Conservation (phyloP, 2,329 filamentous ascomycete species). For the Xylaria sp. region DNA sequence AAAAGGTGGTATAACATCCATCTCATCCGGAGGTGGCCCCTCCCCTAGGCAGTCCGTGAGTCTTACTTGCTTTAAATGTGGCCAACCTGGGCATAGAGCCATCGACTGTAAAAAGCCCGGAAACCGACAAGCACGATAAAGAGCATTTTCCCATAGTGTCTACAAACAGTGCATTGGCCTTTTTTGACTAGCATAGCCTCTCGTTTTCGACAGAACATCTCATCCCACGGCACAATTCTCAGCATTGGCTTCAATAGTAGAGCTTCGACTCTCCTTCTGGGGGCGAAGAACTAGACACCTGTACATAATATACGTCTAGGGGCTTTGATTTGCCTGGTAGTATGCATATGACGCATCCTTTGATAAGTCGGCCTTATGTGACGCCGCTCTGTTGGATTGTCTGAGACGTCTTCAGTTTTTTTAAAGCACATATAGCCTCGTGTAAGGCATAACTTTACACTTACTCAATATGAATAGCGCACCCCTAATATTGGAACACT, state of each 20-base stretch:
- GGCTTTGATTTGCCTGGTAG: not conserved
- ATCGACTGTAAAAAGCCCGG: conserved; percentile 34
- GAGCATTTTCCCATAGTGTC: not conserved
- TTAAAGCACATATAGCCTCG: too few relatives aligned
- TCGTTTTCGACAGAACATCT: not conserved
- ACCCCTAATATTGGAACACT: too few relatives aligned
- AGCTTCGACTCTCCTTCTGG: not conserved
- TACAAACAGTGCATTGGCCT: conserved; percentile 1
- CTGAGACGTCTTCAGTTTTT: not conserved
- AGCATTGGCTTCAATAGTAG: not conserved
- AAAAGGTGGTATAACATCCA: conserved; percentile 55
- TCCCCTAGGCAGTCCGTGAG: conserved; percentile 37
- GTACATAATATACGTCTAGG: conserved; percentile 1
- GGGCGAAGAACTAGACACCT: not conserved
- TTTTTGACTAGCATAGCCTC: conserved; percentile 7
- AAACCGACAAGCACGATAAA: conserved; percentile 30
- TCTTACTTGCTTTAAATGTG: conserved; percentile 65
- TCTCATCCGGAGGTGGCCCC: conserved; percentile 57
- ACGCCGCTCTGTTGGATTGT: not conserved
- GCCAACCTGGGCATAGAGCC: conserved; percentile 63
- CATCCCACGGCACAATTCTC: not conserved
- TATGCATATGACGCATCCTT: not conserved
- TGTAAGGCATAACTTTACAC: too few relatives aligned
- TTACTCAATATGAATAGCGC: too few relatives aligned
- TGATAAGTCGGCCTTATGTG: not conserved